These are phyloP conservation scores for Sarcodon aspratus DNA, from an alignment of 768 basidiomycete genomes.

Conservation along the genomic window DNA sequence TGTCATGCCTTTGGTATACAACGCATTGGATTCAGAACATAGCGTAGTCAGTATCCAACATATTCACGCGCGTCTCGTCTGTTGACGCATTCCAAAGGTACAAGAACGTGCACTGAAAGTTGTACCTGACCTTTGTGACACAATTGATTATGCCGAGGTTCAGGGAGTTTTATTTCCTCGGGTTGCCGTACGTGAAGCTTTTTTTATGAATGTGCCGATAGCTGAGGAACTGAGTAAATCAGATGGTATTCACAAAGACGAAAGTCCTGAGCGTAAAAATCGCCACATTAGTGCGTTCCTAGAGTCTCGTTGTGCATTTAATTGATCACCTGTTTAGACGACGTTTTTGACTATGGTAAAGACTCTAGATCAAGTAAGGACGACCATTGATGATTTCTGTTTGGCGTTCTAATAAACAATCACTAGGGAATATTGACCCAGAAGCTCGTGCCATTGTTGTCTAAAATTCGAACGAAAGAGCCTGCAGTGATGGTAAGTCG, in stretches of 20 bases:
- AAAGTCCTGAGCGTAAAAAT: conserved; percentile 87
- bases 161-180: conserved; percentile 84
- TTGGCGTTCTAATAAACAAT: not conserved
- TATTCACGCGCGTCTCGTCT: not conserved
- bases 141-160: conserved; percentile 91
- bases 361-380: conserved; percentile 71
- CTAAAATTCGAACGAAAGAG: conserved; percentile 93
- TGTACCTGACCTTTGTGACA: conserved; percentile 85
- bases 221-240: not conserved
- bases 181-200: conserved; percentile 61
- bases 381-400: not conserved
- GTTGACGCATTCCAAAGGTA: conserved; percentile 38
- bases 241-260: conserved; percentile 93
- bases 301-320: no score
- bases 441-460: conserved; percentile 87
- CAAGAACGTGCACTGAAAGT: conserved; percentile 82
- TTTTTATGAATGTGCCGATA: not conserved
- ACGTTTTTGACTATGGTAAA: conserved; percentile 84
- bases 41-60: conserved; percentile 38
- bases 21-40: conserved; percentile 94
- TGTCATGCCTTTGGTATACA: conserved; percentile 93
- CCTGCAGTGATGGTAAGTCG: conserved; percentile 78
- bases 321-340: not conserved
- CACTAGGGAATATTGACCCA: conserved; percentile 75
- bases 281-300: conserved; percentile 41